phyloP scores from a whole-genome alignment of 495 filamentous ascomycete genomes.

The Penicillium nucicola region DNA sequence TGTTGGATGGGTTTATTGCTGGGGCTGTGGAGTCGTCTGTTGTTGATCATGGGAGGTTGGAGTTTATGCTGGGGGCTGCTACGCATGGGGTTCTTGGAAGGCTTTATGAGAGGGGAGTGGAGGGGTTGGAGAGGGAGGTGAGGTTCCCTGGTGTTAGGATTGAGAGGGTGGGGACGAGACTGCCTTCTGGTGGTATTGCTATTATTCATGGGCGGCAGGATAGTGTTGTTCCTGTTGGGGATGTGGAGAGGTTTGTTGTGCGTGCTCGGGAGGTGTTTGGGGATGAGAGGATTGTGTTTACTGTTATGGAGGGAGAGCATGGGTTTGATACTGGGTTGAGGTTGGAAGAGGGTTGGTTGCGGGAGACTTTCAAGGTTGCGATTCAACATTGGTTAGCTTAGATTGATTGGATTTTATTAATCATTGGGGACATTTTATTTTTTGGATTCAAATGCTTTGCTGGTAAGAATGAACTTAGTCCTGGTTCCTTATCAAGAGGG shows the following conservation, averaged over 20 bases:
- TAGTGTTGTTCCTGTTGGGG: constrained; percentile 18
- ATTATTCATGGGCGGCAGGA: constrained; percentile 25
- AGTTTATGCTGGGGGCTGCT: constrained; percentile 15
- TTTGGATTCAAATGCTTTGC: too few species aligned
- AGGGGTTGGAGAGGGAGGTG: constrained; percentile 5
- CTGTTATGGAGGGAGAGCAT: constrained; percentile 25
- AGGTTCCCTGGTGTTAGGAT: constrained; percentile 17
- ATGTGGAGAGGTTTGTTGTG: constrained; percentile 22
- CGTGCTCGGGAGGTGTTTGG: constrained; percentile 17
- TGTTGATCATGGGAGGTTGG: constrained; percentile 1
- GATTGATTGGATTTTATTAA: neutral
- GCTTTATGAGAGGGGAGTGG: constrained; percentile 18
- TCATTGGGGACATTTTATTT: too few species aligned
- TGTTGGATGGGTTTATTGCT: constrained; percentile 1
- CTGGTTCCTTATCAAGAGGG: too few species aligned
- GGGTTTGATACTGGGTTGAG: constrained; percentile 22
- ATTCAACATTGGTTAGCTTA: constrained; percentile 24
- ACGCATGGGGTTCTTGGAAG: constrained; percentile 9
- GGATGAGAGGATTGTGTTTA: constrained; percentile 17
- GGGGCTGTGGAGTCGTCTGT: constrained; percentile 13
- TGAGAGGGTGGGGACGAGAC: constrained; percentile 10
- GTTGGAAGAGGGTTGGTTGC: constrained; percentile 19
- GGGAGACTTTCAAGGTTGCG: constrained; percentile 11
- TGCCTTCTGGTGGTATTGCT: constrained; percentile 23
- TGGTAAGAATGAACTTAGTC: too few species aligned